Percentiles rank a stretch among this genome's conserved stretches.
Conservation (phyloP, 129 eudicot species). For the Helichrysum umbraculigerum region DNA sequence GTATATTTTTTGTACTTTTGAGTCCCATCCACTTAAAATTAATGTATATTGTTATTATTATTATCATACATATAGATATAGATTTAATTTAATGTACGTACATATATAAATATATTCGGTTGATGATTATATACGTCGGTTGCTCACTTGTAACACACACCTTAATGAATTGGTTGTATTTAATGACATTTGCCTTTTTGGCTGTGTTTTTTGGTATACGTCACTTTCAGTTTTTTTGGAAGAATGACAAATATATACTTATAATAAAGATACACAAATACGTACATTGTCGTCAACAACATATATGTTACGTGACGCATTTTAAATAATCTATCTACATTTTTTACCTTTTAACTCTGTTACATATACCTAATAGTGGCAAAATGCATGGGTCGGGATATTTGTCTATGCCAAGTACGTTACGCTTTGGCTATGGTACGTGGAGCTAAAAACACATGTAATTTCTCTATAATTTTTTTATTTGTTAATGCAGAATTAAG, state of each 20-base stretch:
- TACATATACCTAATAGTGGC: too few species aligned
- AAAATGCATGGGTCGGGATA: too few species aligned
- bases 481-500: slow-evolving; percentile 29
- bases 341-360: too few species aligned
- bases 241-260: background rate
- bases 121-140: slow-evolving; percentile 18
- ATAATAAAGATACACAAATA: too few species aligned
- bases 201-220: slow-evolving; percentile 17
- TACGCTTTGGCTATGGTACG: too few species aligned
- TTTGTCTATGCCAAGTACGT: too few species aligned
- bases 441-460: too few species aligned
- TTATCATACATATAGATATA: too few species aligned
- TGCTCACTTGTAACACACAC: background rate
- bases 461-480: background rate
- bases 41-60: background rate
- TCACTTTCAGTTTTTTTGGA: slow-evolving; percentile 21
- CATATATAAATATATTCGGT: background rate
- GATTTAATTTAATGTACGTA: too few species aligned
- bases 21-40: slow-evolving; percentile 4
- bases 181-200: slow-evolving; percentile 17
- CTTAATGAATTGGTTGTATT: background rate
- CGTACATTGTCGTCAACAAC: background rate
- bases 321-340: too few species aligned
- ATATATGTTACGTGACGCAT: background rate
- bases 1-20: background rate